Base-by-base conservation (phyloP, 2,329 filamentous ascomycete genomes). In the Pestalotiopsis sp. region DNA sequence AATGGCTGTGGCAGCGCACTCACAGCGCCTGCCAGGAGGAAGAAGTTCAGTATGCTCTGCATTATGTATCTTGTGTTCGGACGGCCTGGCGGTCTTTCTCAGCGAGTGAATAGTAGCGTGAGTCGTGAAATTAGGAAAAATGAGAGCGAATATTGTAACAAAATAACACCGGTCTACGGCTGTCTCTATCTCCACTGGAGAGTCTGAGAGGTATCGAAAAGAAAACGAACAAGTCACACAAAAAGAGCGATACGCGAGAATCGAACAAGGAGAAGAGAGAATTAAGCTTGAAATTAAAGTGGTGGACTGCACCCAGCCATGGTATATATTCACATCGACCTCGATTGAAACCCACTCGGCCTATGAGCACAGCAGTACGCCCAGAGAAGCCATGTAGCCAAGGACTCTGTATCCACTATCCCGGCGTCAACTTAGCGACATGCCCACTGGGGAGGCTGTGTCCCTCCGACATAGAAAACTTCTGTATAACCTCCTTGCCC, bases 131-230 rank as follows among this genome's bases (percentile, higher is more conserved):
- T 17, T 64, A n/a, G 63, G n/a, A 49, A 27, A 27, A 66, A 27
- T 45, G 61, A 66, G 58, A 67, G 65, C 59, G 60, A 60, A 49
- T 65, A 58, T 59, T 25, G 58, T 45, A 63, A 20, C 20, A 36
- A 2, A 49, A 49, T 14, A n/a, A 17, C 12, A 64, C 68, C 64
- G 68, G 68, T 69, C 68, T 60, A 69, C 68, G 64, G 68, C 57
- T 64, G 59, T 39, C 64, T 66, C 67, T 63, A 13, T 27, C 56
- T 52, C 45, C 45, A 52, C 45, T 62, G 49, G 49, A 61, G 65
- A 38, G 0, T 25, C 17, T 52, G 45, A 38, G 61, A 49, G 7
- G 11, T 1, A 58, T 58, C 11, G 57, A 59, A 59, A 17, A 14
- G 65, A 61, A n/a, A 5, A 20, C 17, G 38, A 45, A 45, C 23